Conservation (phyloP, 2,329 filamentous ascomycete species). For the Aspergillus sergii region DNA sequence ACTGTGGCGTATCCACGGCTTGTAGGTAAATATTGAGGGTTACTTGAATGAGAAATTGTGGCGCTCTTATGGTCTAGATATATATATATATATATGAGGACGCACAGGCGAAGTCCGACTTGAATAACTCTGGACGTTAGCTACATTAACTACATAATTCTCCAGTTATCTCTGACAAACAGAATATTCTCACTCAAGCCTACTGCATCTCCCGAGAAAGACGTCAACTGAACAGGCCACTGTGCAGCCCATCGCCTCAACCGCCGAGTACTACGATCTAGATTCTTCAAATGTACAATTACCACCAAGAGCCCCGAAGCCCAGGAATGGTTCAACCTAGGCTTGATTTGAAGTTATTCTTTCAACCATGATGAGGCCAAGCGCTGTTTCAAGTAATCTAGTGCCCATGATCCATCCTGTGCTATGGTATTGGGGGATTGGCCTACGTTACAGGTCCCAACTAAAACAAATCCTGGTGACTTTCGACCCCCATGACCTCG, state of each 20-base stretch:
- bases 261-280: conserved; percentile 35
- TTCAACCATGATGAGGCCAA: conserved; percentile 44
- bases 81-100: neutral
- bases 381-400: conserved; percentile 37
- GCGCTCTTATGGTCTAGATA: neutral
- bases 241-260: neutral
- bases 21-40: neutral
- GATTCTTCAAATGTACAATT: conserved; percentile 38
- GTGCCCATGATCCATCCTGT: conserved; percentile 34
- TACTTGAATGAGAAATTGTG: neutral
- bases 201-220: neutral
- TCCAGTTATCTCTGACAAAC: neutral
- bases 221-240: neutral
- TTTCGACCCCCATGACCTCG: conserved; percentile 67
- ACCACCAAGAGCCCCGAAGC: conserved; percentile 32
- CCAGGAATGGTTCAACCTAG: conserved; percentile 43
- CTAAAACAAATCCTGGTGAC: conserved; percentile 75
- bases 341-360: conserved; percentile 41
- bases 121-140: neutral
- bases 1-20: too few relatives aligned
- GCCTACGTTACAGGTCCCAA: conserved; percentile 73
- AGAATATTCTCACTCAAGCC: neutral
- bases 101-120: neutral
- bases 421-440: conserved; percentile 43
- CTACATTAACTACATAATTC: neutral